Conservation (phyloP, 352 stramenopile species). For the Pythium rhizo-oryzae region DNA sequence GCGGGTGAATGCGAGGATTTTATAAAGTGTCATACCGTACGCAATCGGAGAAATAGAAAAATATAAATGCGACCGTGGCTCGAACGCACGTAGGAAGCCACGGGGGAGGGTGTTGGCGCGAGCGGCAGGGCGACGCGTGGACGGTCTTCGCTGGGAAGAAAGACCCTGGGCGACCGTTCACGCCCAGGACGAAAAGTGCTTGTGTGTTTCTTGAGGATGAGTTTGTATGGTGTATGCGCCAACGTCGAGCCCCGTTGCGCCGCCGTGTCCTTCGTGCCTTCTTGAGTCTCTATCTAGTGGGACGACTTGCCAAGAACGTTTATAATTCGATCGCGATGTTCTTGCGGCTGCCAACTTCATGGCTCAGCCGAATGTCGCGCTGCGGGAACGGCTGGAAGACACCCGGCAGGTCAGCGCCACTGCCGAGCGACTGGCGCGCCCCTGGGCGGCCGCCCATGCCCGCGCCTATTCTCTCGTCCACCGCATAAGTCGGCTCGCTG, state of each 20-base stretch:
- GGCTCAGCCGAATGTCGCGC: constrained; percentile 16
- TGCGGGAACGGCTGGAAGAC: constrained; percentile 24
- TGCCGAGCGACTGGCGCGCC: constrained; percentile 17
- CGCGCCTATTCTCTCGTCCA: constrained; percentile 22
- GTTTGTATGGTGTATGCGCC: too few species aligned
- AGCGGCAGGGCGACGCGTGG: not conserved
- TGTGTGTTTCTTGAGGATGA: too few species aligned
- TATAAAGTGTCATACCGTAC: not conserved
- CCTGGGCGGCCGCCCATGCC: not conserved
- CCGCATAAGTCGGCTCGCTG: constrained; percentile 16
- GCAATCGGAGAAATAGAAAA: not conserved
- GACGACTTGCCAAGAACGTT: not conserved
- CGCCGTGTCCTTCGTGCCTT: not conserved
- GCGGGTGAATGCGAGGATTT: not conserved
- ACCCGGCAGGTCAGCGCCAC: constrained; percentile 13
- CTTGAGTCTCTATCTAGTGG: not conserved
- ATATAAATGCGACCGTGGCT: not conserved
- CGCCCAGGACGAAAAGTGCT: too few species aligned
- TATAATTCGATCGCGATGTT: constrained; percentile 31
- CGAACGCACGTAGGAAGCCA: not conserved
- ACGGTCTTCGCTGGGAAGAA: not conserved
- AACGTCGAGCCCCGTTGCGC: too few species aligned
- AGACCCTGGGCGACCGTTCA: too few species aligned
- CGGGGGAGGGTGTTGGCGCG: too few species aligned
- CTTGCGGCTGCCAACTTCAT: constrained; percentile 27